Conservation (phyloP, 2,329 filamentous ascomycete species). For the Xylariaceae sp. region DNA sequence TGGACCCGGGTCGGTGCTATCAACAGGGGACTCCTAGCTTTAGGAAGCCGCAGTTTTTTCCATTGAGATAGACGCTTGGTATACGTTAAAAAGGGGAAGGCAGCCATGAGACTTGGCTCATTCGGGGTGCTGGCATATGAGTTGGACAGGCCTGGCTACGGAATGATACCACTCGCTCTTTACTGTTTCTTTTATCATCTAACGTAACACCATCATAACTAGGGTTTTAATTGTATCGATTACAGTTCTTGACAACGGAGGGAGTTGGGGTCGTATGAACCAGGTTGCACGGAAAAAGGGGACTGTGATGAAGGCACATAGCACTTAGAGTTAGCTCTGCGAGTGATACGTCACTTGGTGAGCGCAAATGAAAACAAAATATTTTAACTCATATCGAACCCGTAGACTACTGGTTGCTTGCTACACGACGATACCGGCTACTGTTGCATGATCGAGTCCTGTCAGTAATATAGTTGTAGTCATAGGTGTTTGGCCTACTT, state of each 20-base stretch:
- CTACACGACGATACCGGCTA: too few relatives aligned
- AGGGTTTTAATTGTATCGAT: constrained; percentile 21
- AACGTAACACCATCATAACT: constrained; percentile 21
- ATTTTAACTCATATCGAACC: too few relatives aligned
- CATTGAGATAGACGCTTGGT: constrained; percentile 43
- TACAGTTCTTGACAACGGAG: constrained; percentile 5
- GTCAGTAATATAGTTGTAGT: too few relatives aligned
- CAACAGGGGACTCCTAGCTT: constrained; percentile 48
- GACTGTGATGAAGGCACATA: constrained; percentile 11
- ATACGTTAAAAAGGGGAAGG: constrained; percentile 6
- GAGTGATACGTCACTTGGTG: too few relatives aligned
- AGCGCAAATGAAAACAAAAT: too few relatives aligned
- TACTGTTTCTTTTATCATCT: constrained; percentile 5
- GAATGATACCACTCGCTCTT: constrained; percentile 24
- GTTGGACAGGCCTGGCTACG: constrained; percentile 26
- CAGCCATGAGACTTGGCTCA: constrained; percentile 2
- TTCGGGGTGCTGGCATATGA: constrained; percentile 5
- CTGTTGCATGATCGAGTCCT: too few relatives aligned
- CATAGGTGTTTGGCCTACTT: too few relatives aligned
- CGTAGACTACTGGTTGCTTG: too few relatives aligned
- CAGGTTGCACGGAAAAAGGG: constrained; percentile 10
- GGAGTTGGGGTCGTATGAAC: constrained; percentile 11
- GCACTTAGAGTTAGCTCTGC: too few relatives aligned
- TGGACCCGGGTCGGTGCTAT: constrained; percentile 48
- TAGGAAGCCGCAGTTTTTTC: constrained; percentile 54